Evolutionary conservation across 805 yeast species (phyloP), one percentile per base, ranked within the genome.

Genomic region (Yamadazyma takamatsuzukensis): DNA sequence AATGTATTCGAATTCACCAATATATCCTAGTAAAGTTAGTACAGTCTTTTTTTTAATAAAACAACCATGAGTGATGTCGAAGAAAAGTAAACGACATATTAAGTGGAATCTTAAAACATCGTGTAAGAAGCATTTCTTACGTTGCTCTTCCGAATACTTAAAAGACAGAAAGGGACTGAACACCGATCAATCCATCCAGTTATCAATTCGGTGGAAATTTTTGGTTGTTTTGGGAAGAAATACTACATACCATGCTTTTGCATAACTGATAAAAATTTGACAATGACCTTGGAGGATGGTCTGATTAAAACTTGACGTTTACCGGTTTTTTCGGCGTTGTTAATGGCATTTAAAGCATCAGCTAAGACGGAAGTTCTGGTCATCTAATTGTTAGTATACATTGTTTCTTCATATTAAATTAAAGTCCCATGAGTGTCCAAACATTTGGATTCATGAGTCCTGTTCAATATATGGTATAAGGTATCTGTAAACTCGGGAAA

Each of bases 291-390:
- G 64, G 97, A 89, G 33, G 97, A 87, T 50, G 97, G 97, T 80
- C 97, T 85, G 72, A 89, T 81, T 68, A 89, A 74, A 61, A 89
- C 97, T 77, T 89, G 97, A 76, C 97, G 84, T 81, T 89, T 89
- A 72, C 97, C 97, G 72, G 96, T 82, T 78, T 88, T 89, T 77
- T 89, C 96, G 73, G 97, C 97, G 74, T 89, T 89, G 88, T 88
- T 87, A 73, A 89, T 89, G 61, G 95, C 82, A 76, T 89, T 89
- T 61, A 89, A 83, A 64, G 97, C 97, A 76, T 89, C 97, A 65
- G 96, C 96, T 71, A 89, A 84, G 70, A 85, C 97, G 54, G 97
- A 89, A 53, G 96, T 79, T 79, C 97, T 89, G 70, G 96, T 86
- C 97, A 90, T 88, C 74, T 30, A 48, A 16, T 28, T 2, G 51